Percentiles rank a stretch among this genome's conserved stretches.
Evolutionary conservation across 2,329 filamentous ascomycete genomes (phyloP).

Genomic region (Hymenoscyphus occultus): DNA sequence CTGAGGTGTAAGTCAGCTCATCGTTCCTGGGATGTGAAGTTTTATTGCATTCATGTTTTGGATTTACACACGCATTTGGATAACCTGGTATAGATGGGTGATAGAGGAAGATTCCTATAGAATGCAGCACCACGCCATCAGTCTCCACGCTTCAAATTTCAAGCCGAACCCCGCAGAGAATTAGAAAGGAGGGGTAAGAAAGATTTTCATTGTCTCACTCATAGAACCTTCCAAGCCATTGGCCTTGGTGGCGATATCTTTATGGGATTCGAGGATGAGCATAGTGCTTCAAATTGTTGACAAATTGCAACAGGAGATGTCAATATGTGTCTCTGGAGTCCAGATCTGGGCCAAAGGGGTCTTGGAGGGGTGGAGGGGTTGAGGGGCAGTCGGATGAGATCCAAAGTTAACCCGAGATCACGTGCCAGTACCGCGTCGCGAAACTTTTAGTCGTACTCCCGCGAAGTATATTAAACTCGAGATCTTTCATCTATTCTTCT

Average conservation of each 20-base stretch:
- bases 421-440: too few species aligned
- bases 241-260: conserved; percentile 57
- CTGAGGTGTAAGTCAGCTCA: conserved; percentile 38
- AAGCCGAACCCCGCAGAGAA: conserved; percentile 15
- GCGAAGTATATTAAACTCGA: too few species aligned
- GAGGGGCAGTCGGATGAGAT: too few species aligned
- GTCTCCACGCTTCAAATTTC: background rate
- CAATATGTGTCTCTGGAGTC: too few species aligned
- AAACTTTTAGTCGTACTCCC: too few species aligned
- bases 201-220: conserved; percentile 40
- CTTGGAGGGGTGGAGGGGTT: too few species aligned
- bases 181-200: background rate
- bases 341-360: too few species aligned
- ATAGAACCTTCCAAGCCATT: conserved; percentile 52
- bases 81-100: conserved; percentile 83
- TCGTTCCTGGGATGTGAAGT: background rate
- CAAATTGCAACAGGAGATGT: too few species aligned
- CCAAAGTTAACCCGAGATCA: too few species aligned
- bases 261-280: conserved; percentile 57
- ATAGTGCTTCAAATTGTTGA: conserved; percentile 39
- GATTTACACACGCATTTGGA: conserved; percentile 67
- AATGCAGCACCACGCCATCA: background rate
- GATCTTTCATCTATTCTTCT: too few species aligned
- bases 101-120: conserved; percentile 81
- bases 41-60: background rate